These are phyloP conservation scores for Bidens hawaiensis DNA, from an alignment of 140 eudicot species.

Conservation along the genomic window DNA sequence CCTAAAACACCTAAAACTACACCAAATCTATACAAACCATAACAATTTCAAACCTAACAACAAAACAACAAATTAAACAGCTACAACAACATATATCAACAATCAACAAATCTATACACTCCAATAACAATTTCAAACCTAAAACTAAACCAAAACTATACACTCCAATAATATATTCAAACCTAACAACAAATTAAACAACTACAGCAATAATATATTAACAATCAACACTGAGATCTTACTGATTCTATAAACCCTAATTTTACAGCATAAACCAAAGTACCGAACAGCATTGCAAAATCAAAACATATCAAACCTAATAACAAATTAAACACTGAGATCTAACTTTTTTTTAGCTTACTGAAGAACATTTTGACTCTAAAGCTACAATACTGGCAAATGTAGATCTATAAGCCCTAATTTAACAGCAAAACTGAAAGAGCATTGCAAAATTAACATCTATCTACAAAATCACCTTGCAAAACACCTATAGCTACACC, in stretches of 20 bases:
- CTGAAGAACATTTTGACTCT: no score
- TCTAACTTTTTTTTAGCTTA: no score
- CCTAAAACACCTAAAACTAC: not conserved
- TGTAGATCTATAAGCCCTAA: not conserved
- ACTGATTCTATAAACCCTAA: conserved; percentile 25
- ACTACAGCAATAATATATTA: no score
- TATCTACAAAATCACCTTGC: not conserved
- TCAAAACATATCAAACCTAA: no score
- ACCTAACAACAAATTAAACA: no score
- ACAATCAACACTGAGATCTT: conserved; percentile 5
- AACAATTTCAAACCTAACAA: not conserved
- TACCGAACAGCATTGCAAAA: no score
- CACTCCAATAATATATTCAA: no score
- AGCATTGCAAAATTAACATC: not conserved
- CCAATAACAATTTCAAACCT: no score
- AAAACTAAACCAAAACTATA: not conserved
- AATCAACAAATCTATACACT: no score
- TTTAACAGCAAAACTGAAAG: not conserved
- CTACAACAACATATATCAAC: not conserved
- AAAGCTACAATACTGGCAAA: not conserved
- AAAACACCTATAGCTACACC: not conserved
- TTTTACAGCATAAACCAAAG: no score
- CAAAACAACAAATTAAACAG: not conserved
- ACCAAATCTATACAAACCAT: not conserved
- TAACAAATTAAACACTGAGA: not conserved